Percentiles rank a stretch among this genome's conserved stretches.
Conservation (phyloP, 202 grass and related monocot genomes). For the Zoysia matrella region DNA sequence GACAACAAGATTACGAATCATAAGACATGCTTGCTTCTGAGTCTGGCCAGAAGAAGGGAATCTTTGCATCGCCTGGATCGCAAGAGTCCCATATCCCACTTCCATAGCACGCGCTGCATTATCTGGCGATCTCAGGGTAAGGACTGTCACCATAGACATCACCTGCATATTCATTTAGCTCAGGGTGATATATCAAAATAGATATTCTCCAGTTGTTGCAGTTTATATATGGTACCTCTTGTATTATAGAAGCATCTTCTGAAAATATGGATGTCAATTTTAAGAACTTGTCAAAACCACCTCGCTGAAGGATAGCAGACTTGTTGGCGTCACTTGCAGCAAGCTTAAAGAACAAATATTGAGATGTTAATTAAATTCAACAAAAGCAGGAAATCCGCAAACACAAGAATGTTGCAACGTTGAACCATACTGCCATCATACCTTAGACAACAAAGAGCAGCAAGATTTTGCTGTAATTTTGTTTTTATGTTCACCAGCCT, state of each 20-base stretch:
- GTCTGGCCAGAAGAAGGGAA: conserved; percentile 66
- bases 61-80: conserved; percentile 76
- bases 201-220: conserved; percentile 25
- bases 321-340: conserved; percentile 91
- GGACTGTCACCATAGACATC: conserved; percentile 78
- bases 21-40: conserved; percentile 93
- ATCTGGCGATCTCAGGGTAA: conserved; percentile 85
- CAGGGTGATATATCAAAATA: background rate
- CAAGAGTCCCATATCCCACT: conserved; percentile 66
- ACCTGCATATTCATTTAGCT: conserved; percentile 56
- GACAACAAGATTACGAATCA: conserved; percentile 96
- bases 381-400: conserved; percentile 2
- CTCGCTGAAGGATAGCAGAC: conserved; percentile 70
- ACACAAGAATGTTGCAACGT: conserved; percentile 24
- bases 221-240: conserved; percentile 65
- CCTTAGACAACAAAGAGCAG: conserved; percentile 93
- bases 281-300: conserved; percentile 75
- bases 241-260: conserved; percentile 80
- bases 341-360: conserved; percentile 64
- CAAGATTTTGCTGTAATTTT: conserved; percentile 71
- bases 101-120: conserved; percentile 78
- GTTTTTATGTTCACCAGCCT: conserved; percentile 64
- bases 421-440: conserved; percentile 36
- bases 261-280: conserved; percentile 75
- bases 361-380: conserved; percentile 26